Evolutionary conservation across 129 eudicot species (phyloP).

Genomic region (Flaveria sonorensis): DNA sequence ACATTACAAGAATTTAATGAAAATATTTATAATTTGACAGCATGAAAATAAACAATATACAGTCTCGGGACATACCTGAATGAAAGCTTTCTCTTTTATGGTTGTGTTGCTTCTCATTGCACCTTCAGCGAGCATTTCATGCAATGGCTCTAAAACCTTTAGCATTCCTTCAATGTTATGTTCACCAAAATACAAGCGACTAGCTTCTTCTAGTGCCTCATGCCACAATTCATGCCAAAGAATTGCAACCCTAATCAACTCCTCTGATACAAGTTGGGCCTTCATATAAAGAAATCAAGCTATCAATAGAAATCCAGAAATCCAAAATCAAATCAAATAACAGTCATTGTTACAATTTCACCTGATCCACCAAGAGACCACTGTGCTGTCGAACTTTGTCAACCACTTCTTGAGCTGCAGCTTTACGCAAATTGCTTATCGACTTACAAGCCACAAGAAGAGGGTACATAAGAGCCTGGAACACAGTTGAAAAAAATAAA

Average conservation of each 20-base stretch:
- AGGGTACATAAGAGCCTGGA: conserved; percentile 99
- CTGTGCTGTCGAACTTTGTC: conserved; percentile 93
- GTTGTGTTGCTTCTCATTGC: conserved; percentile 74
- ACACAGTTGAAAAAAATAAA: conserved; percentile 3
- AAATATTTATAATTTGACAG: neutral
- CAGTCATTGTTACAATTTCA: conserved; percentile 33
- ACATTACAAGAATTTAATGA: neutral
- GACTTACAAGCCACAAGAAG: conserved; percentile 99
- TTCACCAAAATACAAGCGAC: conserved; percentile 96
- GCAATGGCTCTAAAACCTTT: conserved; percentile 90
- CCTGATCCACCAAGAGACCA: conserved; percentile 93
- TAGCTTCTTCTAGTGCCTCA: conserved; percentile 97
- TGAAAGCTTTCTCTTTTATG: conserved; percentile 79
- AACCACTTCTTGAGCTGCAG: conserved; percentile 98
- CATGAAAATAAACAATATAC: neutral
- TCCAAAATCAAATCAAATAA: neutral
- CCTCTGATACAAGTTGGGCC: conserved; percentile 99
- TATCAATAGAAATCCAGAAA: conserved; percentile 34
- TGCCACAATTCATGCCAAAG: conserved; percentile 99
- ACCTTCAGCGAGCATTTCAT: conserved; percentile 94
- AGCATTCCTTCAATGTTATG: conserved; percentile 94
- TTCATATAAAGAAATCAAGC: conserved; percentile 33
- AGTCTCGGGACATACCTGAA: conserved; percentile 54
- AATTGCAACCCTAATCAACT: conserved; percentile 94
- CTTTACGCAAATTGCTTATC: conserved; percentile 79